Evolutionary conservation across 768 basidiomycete species (phyloP), one percentile per base, ranked within the genome.

Genomic region (Tricholoma saponaceum): DNA sequence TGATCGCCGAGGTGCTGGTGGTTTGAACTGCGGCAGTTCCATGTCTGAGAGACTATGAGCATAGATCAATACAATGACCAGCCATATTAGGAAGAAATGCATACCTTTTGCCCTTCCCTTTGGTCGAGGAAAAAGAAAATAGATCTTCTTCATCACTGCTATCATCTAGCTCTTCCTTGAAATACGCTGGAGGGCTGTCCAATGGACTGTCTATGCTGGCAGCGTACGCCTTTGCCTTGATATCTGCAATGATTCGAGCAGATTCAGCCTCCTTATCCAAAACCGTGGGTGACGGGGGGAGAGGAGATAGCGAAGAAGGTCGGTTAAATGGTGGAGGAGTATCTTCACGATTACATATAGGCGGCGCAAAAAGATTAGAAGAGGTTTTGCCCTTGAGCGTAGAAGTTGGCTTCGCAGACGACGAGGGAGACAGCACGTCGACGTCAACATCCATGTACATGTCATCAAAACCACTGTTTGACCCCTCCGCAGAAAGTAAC

Each of bases 191-290:
- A n/a, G 72, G 66, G 46, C 56, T 67, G 5, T 66, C 67, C 4
- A 84, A 80, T 2, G 79, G 77, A 63, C 78, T 83, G n/a, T 73
- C 76, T 23, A 70, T 62, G 6, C 60, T 74, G 20, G 71, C 74
- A 55, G 81, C 83, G 50, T 74, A 78, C 5, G 83, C 86, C 59
- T 74, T 77, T n/a, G 81, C 83, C 70, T 80, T 87, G 59, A 90
- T 87, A 33, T 82, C 74, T 6, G 80, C 84, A 47, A 90, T 83
- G 28, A 89, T 74, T 62, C 77, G 73, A 14, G 79, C 79, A 2
- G 87, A 75, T 67, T 84, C 88, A 25, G 68, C 67, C 18, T 62
- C 70, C 30, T 69, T 67, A 58, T 77, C 71, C 28, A 79, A 67
- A 22, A 67, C 63, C 37, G 71, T 63, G 4, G 76, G 73, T 1